Evolutionary conservation across 2,329 filamentous ascomycete genomes (phyloP), one percentile per base, ranked within the genome.

Genomic region (Ophiostoma sp.): DNA sequence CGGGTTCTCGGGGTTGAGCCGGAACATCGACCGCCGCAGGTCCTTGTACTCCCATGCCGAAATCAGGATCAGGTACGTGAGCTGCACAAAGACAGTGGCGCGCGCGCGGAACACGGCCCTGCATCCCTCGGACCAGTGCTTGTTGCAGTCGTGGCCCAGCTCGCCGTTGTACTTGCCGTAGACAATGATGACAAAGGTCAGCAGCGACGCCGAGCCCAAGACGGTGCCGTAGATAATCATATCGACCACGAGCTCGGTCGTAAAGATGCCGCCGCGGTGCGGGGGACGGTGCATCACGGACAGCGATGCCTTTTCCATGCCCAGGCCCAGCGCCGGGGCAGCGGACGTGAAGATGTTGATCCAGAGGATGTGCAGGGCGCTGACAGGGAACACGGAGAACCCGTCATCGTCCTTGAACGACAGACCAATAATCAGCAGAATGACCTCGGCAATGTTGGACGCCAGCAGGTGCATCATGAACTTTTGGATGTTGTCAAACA

Each of bases 331-430:
- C 71, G 94, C 93, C 1, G 93, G 93, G 78, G 95, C 88, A 1
- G 90, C 91, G 57, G 91, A 94, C 0, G 93, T 97, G 70, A 95
- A 86, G 90, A 96, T 94, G 79, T 96, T 96, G 78, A 97, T 92
- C 93, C 92, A 97, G 71, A 97, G 86, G 73, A 96, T 94, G 75
- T 96, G 89, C 13, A 96, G 87, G 0, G 93, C 92, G 0, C 91
- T 88, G 64, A 96, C 86, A 4, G 93, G 93, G 78, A 96, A 96
- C 11, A 96, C 92, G 0, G 92, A 95, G 72, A 91, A 85, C 10
- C 86, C 85, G 11, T 83, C 81, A 2, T 79, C 74, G 76, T 96
- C 93, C 76, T 93, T 90, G 81, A 96, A 96, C 0, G 84, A 90
- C 4, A 96, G 86, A 69, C 93, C 93, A 54, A 93, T 89, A 35